phyloP scores from a whole-genome alignment of 352 stramenopile genomes.

The Globisporangium takayamanum region DNA sequence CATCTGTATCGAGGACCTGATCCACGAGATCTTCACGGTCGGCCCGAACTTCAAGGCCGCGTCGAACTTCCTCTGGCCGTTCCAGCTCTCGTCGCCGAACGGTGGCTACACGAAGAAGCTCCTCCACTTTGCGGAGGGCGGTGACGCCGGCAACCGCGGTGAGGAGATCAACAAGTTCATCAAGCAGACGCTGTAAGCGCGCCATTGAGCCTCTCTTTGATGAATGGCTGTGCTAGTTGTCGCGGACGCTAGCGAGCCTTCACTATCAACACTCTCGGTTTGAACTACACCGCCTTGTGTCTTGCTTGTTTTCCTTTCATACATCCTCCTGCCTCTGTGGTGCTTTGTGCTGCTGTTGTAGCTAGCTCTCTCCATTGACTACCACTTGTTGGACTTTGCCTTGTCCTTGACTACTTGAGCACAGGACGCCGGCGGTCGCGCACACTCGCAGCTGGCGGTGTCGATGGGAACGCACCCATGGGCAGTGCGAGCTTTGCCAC shows the following conservation, averaged over 20 bases:
- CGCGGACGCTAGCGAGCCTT: background rate
- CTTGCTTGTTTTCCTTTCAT: background rate
- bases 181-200: slow-evolving; percentile 89
- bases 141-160: slow-evolving; percentile 90
- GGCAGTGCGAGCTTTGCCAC: slow-evolving; percentile 20
- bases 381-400: background rate
- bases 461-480: slow-evolving; percentile 34
- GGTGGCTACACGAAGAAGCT: slow-evolving; percentile 94
- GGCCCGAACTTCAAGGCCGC: slow-evolving; percentile 98
- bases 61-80: slow-evolving; percentile 99
- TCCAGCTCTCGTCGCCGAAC: slow-evolving; percentile 97
- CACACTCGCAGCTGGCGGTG: slow-evolving; percentile 23
- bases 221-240: slow-evolving; percentile 1
- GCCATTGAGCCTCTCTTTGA: background rate
- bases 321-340: background rate
- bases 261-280: slow-evolving; percentile 13
- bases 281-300: slow-evolving; percentile 12
- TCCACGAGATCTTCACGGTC: slow-evolving; percentile 99
- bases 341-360: background rate
- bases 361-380: background rate
- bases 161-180: slow-evolving; percentile 94
- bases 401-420: slow-evolving; percentile 6
- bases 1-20: slow-evolving; percentile 98
- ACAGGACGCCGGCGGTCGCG: slow-evolving; percentile 36
- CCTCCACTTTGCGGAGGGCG: slow-evolving; percentile 91